Evolutionary conservation across 2,329 filamentous ascomycete genomes (phyloP), one percentile per base, ranked within the genome.

Genomic region (Colletotrichum navitas): DNA sequence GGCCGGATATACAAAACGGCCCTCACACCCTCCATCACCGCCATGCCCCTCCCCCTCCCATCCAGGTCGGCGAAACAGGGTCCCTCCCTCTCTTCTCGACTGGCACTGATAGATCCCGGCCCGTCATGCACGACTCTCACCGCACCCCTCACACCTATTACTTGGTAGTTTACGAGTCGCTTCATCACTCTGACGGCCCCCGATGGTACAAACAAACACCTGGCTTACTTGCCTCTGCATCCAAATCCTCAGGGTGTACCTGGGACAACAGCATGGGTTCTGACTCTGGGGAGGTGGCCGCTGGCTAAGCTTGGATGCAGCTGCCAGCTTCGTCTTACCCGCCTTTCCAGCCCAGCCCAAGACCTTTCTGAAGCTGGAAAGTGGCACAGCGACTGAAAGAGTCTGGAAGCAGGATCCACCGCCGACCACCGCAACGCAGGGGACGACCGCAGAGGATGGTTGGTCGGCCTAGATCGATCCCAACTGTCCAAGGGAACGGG

Each of bases 31-130:
- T 43, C 24, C 45, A 39, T n/a, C 3, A 21, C 39, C 21, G 34
- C 45, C 47, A 24, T 49, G 39, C 21, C n/a, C 60, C 14, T 41
- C 39, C 45, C 41, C 45, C 14, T 43, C n/a, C 43, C 59, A 58
- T 55, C 60, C 52, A 63, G 68, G 68, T 41, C 36, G 36, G 39
- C 59, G 65, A 55, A 68, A 71, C 68, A 71, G 45, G 68, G 68
- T 24, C 65, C 65, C 21, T 39, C 54, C 34, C 54, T 71, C 63
- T 47, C 68, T 71, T 68, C 45, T 63, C 68, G 59, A 68, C 43
- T 52, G 45, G 26, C 58, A 68, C 41, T 26, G 29, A 71, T 59
- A 29, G 65, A 59, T 71, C 68, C 64, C 39, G 68, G 59, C 43
- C 59, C 32, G 65, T 59, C 58, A 52, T 60, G 45, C 59, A 58